phyloP scores from a whole-genome alignment of 176 grass and related monocot genomes.

The Metroxylon sagu region DNA sequence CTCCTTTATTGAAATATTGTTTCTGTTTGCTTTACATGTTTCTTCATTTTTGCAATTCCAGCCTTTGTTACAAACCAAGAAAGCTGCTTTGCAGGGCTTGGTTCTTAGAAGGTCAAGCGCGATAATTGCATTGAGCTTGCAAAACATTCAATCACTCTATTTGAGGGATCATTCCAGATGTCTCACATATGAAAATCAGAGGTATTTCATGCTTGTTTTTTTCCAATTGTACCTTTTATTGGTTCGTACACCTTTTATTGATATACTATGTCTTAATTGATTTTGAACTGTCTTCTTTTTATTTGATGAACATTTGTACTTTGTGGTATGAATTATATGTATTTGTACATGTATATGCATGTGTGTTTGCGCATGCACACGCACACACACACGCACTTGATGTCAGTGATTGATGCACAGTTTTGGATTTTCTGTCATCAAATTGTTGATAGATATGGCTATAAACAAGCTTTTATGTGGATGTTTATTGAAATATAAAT shows the following conservation, averaged over 20 bases:
- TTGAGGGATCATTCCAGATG: constrained; percentile 4
- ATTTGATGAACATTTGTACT: no score
- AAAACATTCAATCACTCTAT: constrained; percentile 14
- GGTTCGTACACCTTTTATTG: not conserved
- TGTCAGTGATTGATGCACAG: no score
- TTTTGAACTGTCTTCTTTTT: not conserved
- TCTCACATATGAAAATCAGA: not conserved
- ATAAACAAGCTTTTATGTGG: no score
- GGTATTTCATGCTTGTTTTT: not conserved
- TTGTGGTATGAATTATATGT: no score
- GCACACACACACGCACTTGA: no score
- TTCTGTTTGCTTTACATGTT: not conserved
- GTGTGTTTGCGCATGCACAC: no score
- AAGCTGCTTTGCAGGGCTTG: constrained; percentile 10
- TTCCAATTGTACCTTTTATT: not conserved
- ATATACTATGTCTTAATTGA: not conserved
- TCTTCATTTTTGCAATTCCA: not conserved
- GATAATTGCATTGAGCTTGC: constrained; percentile 20
- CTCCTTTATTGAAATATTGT: not conserved
- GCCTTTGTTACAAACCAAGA: constrained; percentile 1
- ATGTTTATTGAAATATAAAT: no score
- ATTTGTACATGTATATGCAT: no score
- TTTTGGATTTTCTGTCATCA: no score
- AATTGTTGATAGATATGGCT: no score
- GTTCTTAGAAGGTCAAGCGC: constrained; percentile 13